A percentile compares a stretch with the other conserved stretches of the same genome.
Evolutionary conservation across 495 filamentous ascomycete genomes (phyloP).

Genomic region (Hyaloscypha variabilis): DNA sequence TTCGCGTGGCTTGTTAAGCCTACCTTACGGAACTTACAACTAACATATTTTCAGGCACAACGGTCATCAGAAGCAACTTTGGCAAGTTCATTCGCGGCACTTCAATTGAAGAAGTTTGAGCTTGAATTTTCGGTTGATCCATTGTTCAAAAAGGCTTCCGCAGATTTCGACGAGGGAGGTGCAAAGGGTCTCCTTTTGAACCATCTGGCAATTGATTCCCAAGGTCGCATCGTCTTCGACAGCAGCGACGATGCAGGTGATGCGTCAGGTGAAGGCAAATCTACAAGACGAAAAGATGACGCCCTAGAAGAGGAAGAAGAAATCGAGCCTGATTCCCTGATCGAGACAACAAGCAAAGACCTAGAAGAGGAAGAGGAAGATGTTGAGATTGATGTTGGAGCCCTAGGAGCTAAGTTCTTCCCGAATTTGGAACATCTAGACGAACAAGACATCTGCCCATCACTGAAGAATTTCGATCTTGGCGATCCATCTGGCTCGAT

Average conservation of each 20-base stretch:
- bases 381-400: constrained; percentile 74
- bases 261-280: constrained; percentile 44
- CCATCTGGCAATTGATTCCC: constrained; percentile 87
- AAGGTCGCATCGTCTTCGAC: constrained; percentile 95
- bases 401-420: constrained; percentile 81
- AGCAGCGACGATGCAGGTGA: constrained; percentile 91
- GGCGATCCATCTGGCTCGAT: constrained; percentile 81
- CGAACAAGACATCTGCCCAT: constrained; percentile 91
- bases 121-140: constrained; percentile 97
- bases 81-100: constrained; percentile 79
- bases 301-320: constrained; percentile 56
- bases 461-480: constrained; percentile 88
- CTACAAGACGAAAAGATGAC: constrained; percentile 42
- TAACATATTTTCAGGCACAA: constrained; percentile 49
- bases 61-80: constrained; percentile 90
- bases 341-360: constrained; percentile 37
- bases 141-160: constrained; percentile 96
- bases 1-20: too few relatives aligned
- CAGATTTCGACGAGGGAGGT: constrained; percentile 97
- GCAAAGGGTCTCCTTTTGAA: constrained; percentile 96
- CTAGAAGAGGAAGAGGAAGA: constrained; percentile 57
- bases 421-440: constrained; percentile 77
- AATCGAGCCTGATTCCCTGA: constrained; percentile 34
- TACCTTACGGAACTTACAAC: too few relatives aligned
- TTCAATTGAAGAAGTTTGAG: constrained; percentile 97